A percentile compares a stretch with the other conserved stretches of the same genome.
phyloP scores from a whole-genome alignment of 2,329 filamentous ascomycete genomes.

The Leptographium radiaticola region DNA sequence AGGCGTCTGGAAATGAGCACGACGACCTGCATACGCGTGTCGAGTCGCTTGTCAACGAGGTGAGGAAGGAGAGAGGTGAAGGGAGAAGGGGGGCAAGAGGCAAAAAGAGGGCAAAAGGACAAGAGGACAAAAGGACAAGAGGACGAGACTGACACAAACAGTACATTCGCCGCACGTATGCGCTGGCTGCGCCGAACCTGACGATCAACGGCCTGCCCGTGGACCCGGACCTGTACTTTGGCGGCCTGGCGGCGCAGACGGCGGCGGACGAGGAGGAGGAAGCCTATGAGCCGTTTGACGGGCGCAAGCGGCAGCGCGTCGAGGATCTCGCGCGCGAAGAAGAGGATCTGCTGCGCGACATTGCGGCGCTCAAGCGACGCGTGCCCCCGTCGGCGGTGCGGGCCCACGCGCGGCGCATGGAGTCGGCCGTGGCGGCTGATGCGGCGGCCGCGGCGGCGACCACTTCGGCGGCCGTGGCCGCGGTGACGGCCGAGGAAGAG shows the following conservation, averaged over 20 bases:
- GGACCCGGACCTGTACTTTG: conserved; percentile 24
- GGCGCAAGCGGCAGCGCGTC: conserved; percentile 42
- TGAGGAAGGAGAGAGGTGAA: conserved; percentile 16
- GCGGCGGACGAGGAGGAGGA: conserved; percentile 11
- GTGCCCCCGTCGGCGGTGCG: conserved; percentile 31
- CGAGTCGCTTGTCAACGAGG: conserved; percentile 46
- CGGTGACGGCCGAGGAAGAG: conserved; percentile 12
- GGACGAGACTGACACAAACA: conserved; percentile 14
- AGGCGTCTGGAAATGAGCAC: conserved; percentile 16
- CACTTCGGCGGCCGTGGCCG: conserved; percentile 7
- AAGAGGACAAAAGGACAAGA: not conserved
- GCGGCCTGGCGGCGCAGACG: not conserved
- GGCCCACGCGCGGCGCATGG: conserved; percentile 26
- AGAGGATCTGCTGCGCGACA: conserved; percentile 50
- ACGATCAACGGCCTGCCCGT: conserved; percentile 48
- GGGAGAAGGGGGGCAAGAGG: not conserved
- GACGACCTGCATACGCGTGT: conserved; percentile 47
- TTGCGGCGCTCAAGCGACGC: conserved; percentile 44
- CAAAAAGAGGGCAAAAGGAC: not conserved
- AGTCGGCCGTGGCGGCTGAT: conserved; percentile 29
- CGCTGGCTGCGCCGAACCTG: conserved; percentile 44
- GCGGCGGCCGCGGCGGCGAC: conserved; percentile 23
- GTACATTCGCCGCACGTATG: conserved; percentile 51
- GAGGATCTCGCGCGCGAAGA: conserved; percentile 49
- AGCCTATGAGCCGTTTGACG: conserved; percentile 47